These are phyloP conservation scores for Mycena vulgaris DNA, from an alignment of 768 basidiomycete species.

Conservation along the genomic window DNA sequence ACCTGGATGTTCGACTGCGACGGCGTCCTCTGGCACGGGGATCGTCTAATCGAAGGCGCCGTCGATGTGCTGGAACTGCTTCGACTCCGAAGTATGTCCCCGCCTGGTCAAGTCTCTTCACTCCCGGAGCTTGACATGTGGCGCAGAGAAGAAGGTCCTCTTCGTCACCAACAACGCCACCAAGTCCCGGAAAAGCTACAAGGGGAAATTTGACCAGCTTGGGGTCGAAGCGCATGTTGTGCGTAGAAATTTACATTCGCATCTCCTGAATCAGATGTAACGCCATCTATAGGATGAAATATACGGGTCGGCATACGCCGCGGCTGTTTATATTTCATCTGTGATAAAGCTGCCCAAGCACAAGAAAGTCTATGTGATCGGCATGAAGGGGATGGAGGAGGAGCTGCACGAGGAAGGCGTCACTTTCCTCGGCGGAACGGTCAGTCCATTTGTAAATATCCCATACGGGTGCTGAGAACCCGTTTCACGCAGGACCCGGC, in stretches of 20 bases:
- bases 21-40: slow-evolving; percentile 94
- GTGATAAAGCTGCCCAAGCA: slow-evolving; percentile 90
- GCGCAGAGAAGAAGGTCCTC: slow-evolving; percentile 83
- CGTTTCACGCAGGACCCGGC: slow-evolving; percentile 77
- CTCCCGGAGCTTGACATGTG: slow-evolving; percentile 14
- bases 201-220: slow-evolving; percentile 91
- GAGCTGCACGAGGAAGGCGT: slow-evolving; percentile 89
- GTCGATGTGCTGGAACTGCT: background rate
- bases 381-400: slow-evolving; percentile 92
- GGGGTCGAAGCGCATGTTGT: slow-evolving; percentile 90
- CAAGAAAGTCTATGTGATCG: slow-evolving; percentile 97
- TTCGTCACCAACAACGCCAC: slow-evolving; percentile 99
- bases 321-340: slow-evolving; percentile 83
- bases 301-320: slow-evolving; percentile 91
- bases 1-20: slow-evolving; percentile 97
- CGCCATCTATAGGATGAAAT: slow-evolving; percentile 92
- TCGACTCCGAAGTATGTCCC: background rate
- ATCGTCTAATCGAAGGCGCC: slow-evolving; percentile 75
- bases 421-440: slow-evolving; percentile 86
- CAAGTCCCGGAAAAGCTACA: slow-evolving; percentile 91
- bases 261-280: background rate
- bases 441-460: slow-evolving; percentile 53
- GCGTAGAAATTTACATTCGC: slow-evolving; percentile 11
- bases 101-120: slow-evolving; percentile 2
- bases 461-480: slow-evolving; percentile 8